These are phyloP conservation scores for Diophrys appendiculata DNA, from an alignment of 73 alveolate species.

Conservation along the genomic window DNA sequence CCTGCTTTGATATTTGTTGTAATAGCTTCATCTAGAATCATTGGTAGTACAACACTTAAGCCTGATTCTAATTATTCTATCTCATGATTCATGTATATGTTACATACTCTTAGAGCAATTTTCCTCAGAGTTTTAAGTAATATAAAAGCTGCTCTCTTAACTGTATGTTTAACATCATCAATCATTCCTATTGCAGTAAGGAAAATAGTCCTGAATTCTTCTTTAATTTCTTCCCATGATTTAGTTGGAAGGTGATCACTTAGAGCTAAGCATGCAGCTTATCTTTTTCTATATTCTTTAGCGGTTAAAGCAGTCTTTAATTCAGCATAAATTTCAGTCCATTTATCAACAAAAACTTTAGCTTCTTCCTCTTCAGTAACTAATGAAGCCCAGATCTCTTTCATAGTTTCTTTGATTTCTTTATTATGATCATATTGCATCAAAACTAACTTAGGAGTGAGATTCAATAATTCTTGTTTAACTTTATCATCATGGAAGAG, in stretches of 20 bases:
- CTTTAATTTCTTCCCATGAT: slow-evolving; percentile 51
- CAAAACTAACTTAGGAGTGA: slow-evolving; percentile 55
- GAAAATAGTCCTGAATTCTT: slow-evolving; percentile 28
- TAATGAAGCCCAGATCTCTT: slow-evolving; percentile 42
- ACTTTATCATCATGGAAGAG: slow-evolving; percentile 49
- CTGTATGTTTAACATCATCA: slow-evolving; percentile 63
- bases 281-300: slow-evolving; percentile 55
- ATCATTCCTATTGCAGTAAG: slow-evolving; percentile 39
- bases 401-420: slow-evolving; percentile 62
- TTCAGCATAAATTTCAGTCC: slow-evolving; percentile 58
- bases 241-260: slow-evolving; percentile 33
- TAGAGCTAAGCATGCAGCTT: slow-evolving; percentile 50
- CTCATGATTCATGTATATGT: slow-evolving; percentile 51
- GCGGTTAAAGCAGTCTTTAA: slow-evolving; percentile 21
- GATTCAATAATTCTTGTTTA: slow-evolving; percentile 21
- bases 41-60: slow-evolving; percentile 31
- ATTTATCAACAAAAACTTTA: slow-evolving; percentile 31
- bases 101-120: slow-evolving; percentile 43
- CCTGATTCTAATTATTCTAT: slow-evolving; percentile 33
- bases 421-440: slow-evolving; percentile 51
- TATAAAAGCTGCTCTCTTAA: slow-evolving; percentile 45
- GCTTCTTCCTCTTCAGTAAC: slow-evolving; percentile 50
- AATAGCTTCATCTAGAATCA: slow-evolving; percentile 53
- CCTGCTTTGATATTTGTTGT: slow-evolving; percentile 33
- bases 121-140: slow-evolving; percentile 52